Conservation (phyloP, 169 alveolate species). For the Cryptosporidium sp. region DNA sequence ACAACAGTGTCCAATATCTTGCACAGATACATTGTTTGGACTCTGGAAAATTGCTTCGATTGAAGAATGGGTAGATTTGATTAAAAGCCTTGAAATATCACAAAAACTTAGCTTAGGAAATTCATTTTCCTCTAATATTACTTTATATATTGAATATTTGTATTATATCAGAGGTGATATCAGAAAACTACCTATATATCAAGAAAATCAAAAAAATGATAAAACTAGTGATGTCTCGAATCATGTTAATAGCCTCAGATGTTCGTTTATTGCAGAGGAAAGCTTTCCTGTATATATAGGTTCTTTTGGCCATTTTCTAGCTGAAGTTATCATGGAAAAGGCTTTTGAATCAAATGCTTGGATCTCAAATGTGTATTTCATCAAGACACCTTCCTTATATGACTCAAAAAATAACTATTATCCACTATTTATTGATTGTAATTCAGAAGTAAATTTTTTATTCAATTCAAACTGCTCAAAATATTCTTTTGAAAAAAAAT, state of each 20-base stretch:
- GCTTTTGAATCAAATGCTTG: constrained; percentile 24
- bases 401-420: not conserved
- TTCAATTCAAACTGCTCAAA: not conserved
- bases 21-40: not conserved
- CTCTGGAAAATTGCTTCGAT: constrained; percentile 46
- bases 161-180: not conserved
- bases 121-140: not conserved
- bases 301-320: constrained; percentile 34
- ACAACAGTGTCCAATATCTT: not conserved
- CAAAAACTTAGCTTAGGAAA: not conserved
- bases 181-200: not conserved
- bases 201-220: not conserved
- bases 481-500: constrained; percentile 9
- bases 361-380: not conserved
- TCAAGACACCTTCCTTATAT: constrained; percentile 16
- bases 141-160: constrained; percentile 14
- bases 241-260: not conserved
- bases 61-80: constrained; percentile 56
- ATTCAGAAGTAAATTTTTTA: not conserved
- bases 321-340: constrained; percentile 22
- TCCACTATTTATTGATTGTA: constrained; percentile 6
- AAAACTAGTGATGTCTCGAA: not conserved
- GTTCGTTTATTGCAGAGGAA: not conserved
- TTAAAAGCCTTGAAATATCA: not conserved
- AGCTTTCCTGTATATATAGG: constrained; percentile 18